Evolutionary conservation across 169 alveolate species (phyloP).

Genomic region (Haemoproteus tartakovskyi): DNA sequence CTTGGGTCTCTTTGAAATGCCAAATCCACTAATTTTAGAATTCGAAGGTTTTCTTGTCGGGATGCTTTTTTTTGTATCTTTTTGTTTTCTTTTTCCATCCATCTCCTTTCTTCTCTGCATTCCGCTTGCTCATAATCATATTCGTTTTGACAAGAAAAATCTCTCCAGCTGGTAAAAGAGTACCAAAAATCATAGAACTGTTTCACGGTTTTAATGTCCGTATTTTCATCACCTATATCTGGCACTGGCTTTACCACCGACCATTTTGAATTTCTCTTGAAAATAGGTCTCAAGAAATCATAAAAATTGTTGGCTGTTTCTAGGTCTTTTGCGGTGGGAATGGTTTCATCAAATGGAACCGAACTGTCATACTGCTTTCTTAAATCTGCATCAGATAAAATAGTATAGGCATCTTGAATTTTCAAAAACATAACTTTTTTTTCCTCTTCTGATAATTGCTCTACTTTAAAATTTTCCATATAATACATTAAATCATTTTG

Average conservation of each 20-base stretch:
- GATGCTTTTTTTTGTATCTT: constrained; percentile 85
- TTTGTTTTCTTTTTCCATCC: constrained; percentile 92
- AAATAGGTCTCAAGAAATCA: constrained; percentile 79
- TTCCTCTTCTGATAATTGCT: constrained; percentile 68
- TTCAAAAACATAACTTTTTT: constrained; percentile 78
- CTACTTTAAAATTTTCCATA: constrained; percentile 67
- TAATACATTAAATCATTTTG: constrained; percentile 52
- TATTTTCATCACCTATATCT: constrained; percentile 83
- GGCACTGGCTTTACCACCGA: constrained; percentile 92
- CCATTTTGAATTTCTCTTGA: constrained; percentile 83
- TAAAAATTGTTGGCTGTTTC: constrained; percentile 78
- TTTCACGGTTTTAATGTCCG: constrained; percentile 83
- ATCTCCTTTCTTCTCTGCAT: constrained; percentile 90
- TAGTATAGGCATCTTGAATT: constrained; percentile 91
- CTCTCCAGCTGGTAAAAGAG: constrained; percentile 87
- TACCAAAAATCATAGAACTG: constrained; percentile 91
- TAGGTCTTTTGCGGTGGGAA: constrained; percentile 83
- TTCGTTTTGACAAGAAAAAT: constrained; percentile 88
- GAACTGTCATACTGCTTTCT: constrained; percentile 90
- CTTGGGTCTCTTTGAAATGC: constrained; percentile 88
- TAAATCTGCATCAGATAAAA: constrained; percentile 83
- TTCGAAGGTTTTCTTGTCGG: constrained; percentile 87
- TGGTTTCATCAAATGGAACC: constrained; percentile 90
- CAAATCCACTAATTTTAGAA: constrained; percentile 85
- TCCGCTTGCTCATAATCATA: constrained; percentile 89